Evolutionary conservation across 73 alveolate species (phyloP), one percentile per base, ranked within the genome.

Genomic region (Symbiodinium pilosum): DNA sequence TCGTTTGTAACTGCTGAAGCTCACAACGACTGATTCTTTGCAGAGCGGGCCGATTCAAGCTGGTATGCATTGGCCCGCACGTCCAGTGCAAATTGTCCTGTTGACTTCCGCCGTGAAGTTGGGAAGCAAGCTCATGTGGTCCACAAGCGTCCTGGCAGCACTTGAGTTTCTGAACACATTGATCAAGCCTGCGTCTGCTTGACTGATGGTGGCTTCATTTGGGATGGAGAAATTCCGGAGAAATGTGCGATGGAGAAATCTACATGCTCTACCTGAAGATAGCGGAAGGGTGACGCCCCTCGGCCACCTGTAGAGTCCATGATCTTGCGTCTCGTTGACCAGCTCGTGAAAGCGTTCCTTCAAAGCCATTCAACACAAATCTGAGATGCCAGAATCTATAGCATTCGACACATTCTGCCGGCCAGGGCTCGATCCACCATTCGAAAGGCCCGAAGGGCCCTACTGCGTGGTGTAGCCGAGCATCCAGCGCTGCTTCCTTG

Each of bases 301-400:
- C n/a, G n/a, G n/a, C n/a, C n/a, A n/a, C n/a, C 97, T 68, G 97
- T 91, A 91, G n/a, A 91, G 87, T 18, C 97, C 97, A 32, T 91
- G 97, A 71, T 91, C 97, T 43, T 68, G 89, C 30, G 97, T 91
- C 81, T 91, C 97, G 41, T 91, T 91, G 83, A 43, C 89, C 47
- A 91, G 88, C 81, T 91, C 97, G 34, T 91, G 97, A 69, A 91
- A 91, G 16, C 97, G 75, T 38, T 91, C 97, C 97, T 91, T 30
- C 73, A 16, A 20, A 56, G 21, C 73, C 73, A 26, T 56, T 8
- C 14, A 20, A 26, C 73, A 26, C 73, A 56, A 56, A 56, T 11
- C 24, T 16, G 64, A 47, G 64, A 47, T 47, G 16, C 16, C 7
- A n/a, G n/a, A n/a, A n/a, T n/a, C n/a, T n/a, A n/a, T n/a, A n/a